Percentiles rank a stretch among this genome's conserved stretches.
Conservation (phyloP, 768 basidiomycete genomes). For the Suillus discolor region DNA sequence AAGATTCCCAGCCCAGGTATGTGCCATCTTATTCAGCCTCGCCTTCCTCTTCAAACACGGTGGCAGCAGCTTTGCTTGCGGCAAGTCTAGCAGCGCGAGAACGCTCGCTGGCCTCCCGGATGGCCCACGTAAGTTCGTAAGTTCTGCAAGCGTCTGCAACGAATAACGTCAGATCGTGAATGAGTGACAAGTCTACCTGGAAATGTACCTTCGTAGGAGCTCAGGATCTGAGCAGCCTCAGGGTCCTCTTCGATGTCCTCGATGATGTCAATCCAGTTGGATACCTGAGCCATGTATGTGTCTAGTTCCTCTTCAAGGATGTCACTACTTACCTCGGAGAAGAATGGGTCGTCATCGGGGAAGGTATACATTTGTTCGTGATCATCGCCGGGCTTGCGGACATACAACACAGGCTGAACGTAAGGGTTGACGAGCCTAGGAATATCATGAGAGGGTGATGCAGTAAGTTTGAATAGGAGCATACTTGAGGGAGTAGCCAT, state of each 20-base stretch:
- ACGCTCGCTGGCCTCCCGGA: conserved; percentile 76
- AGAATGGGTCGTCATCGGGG: conserved; percentile 88
- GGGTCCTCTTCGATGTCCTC: conserved; percentile 90
- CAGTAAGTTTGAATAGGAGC: conserved; percentile 16
- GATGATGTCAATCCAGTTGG: conserved; percentile 86
- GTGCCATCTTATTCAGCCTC: conserved; percentile 16
- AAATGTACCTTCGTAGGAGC: conserved; percentile 74
- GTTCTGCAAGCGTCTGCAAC: conserved; percentile 77
- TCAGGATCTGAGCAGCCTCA: conserved; percentile 77
- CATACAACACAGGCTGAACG: conserved; percentile 83
- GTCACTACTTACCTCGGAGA: conserved; percentile 66
- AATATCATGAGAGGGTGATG: conserved; percentile 13
- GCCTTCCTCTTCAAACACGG: conserved; percentile 25
- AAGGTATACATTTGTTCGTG: conserved; percentile 70
- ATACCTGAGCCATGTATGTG: conserved; percentile 41
- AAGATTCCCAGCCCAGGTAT: background rate
- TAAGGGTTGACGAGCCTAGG: conserved; percentile 90
- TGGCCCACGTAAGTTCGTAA: conserved; percentile 94
- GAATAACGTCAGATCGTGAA: conserved; percentile 8
- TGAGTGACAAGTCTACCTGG: background rate
- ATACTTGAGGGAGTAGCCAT: conserved; percentile 87
- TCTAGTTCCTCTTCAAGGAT: background rate
- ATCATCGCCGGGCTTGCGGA: conserved; percentile 85
- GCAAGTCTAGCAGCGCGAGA: conserved; percentile 52
- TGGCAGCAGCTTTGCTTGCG: conserved; percentile 33